Base-by-base conservation (phyloP, 2,329 filamentous ascomycete species). In the Fusarium euwallaceae region DNA sequence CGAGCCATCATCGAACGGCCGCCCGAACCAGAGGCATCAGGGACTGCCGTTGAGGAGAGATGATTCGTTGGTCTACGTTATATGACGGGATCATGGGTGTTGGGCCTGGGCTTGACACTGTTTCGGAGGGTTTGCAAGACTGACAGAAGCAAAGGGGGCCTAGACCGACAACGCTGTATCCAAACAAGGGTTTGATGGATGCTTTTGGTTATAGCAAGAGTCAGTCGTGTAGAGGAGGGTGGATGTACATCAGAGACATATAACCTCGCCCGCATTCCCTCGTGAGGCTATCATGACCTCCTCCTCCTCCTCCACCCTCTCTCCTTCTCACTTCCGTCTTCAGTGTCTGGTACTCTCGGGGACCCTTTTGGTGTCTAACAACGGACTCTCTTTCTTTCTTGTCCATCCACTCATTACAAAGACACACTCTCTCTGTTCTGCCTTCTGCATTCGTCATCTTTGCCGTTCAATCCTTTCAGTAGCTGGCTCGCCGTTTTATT, bases 401-500 rank as follows among this genome's bases (percentile, higher is more conserved):
- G 55, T 51, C 37, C 67, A 69, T 61, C 37, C 39, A 51, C 39
- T 51, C 62, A 37, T 64, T 58, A 20, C n/a, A 43, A 43, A 41
- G n/a, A 45, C 41, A 43, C 43, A 27, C 43, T 27, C 43, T 45
- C 43, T 59, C 34, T 59, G 24, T 37, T 59, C 32, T 59, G 55
- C 34, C 55, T 65, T 67, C 69, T 65, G 67, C 74, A 69, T 70
- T 68, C 67, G 66, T 76, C 69, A 62, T 43, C 53, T 66, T 66
- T 36, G 78, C 75, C 80, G 76, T 81, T 80, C 79, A 80, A 79
- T 82, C 79, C 73, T 80, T 82, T 66, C 78, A 79, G 79, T 77
- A 78, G 77, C 79, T 81, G 77, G 78, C 71, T 75, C 66, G 61
- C 75, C 75, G 64, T 75, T 72, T 68, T 60, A 17, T 66, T 66